A percentile compares a stretch with the other conserved stretches of the same genome.
phyloP scores from a whole-genome alignment of 2,329 filamentous ascomycete genomes.

The Ophiocordyceps robertsii region DNA sequence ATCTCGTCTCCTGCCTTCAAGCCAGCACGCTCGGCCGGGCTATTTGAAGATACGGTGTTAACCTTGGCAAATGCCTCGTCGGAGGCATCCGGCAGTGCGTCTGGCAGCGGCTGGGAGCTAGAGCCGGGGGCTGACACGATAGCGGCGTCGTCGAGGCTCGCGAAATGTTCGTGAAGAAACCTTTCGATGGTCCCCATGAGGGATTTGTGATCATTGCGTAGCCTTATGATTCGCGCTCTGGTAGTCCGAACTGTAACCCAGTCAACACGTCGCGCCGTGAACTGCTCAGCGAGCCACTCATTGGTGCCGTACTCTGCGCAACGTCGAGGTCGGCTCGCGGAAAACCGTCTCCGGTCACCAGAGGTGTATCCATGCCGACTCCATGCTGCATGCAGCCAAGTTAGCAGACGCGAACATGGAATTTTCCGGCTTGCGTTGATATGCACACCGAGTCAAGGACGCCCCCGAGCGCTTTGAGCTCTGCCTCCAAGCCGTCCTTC shows the following conservation, averaged over 20 bases:
- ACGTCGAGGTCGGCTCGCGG: slow-evolving; percentile 90
- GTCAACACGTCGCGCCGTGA: not conserved
- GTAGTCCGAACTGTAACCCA: slow-evolving; percentile 67
- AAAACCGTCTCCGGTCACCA: slow-evolving; percentile 82
- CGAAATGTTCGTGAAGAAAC: slow-evolving; percentile 81
- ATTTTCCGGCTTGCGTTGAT: not conserved
- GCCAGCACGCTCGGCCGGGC: slow-evolving; percentile 74
- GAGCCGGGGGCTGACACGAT: slow-evolving; percentile 11
- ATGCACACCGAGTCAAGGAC: slow-evolving; percentile 85
- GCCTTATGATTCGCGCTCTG: slow-evolving; percentile 71
- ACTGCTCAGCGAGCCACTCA: not conserved
- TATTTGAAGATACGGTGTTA: slow-evolving; percentile 64
- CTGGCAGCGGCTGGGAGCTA: slow-evolving; percentile 12
- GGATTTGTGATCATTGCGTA: slow-evolving; percentile 87
- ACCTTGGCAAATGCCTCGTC: slow-evolving; percentile 65
- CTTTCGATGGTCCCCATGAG: slow-evolving; percentile 76
- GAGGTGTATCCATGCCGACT: slow-evolving; percentile 79
- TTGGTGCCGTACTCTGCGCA: slow-evolving; percentile 58
- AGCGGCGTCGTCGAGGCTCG: slow-evolving; percentile 45
- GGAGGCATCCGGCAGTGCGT: slow-evolving; percentile 12
- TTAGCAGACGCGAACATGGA: slow-evolving; percentile 7
- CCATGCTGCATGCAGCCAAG: slow-evolving; percentile 49
- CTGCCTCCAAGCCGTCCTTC: slow-evolving; percentile 74
- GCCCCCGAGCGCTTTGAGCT: slow-evolving; percentile 70
- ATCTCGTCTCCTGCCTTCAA: slow-evolving; percentile 71